Evolutionary conservation across 768 basidiomycete species (phyloP), one percentile per base, ranked within the genome.

Genomic region (Rubroboletus pulcherrimus): DNA sequence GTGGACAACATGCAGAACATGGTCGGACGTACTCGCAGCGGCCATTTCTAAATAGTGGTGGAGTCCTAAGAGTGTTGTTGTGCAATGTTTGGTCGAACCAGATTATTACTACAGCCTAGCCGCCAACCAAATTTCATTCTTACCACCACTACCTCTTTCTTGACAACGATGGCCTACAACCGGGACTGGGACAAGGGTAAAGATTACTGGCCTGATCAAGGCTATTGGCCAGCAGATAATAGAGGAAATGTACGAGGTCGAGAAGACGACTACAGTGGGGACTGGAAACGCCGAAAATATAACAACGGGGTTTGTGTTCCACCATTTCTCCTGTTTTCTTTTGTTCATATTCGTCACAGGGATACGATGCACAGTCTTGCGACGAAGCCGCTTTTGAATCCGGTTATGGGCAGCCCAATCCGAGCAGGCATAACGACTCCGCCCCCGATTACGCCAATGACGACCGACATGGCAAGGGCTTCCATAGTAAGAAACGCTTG

Each of bases 161-260:
- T 47, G 30, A 53, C 62, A 24, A 51, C 54, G 21, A 89, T 90
- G 88, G 78, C 86, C 48, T 82, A 86, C 73, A 87, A 87, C 73
- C 84, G 91, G 60, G 89, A 92, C 77, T 92, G 91, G 91, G 89
- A 91, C 75, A 81, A 80, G 71, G 90, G 89, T 49, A 91, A 91
- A 72, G 81, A 84, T 44, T 38, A 51, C 49, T 85, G 83, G 82
- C 64, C 72, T 55, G 81, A 85, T 44, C 63, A 70, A 62, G 63
- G 69, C 33, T 65, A 75, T 46, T 81, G 80, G 77, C 69, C 70
- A 21, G 57, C 74, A 52, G 61, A 71, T 37, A 59, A 52, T 15
- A 72, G 73, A 54, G 72, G 66, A 44, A 78, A 77, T 59, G 68
- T 74, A 17, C 80, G 84, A 53, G 74, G 77, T 15, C 76, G 87